These are phyloP conservation scores for Rutstroemia sp. DNA, from an alignment of 2,329 filamentous ascomycete genomes.

Conservation along the genomic window DNA sequence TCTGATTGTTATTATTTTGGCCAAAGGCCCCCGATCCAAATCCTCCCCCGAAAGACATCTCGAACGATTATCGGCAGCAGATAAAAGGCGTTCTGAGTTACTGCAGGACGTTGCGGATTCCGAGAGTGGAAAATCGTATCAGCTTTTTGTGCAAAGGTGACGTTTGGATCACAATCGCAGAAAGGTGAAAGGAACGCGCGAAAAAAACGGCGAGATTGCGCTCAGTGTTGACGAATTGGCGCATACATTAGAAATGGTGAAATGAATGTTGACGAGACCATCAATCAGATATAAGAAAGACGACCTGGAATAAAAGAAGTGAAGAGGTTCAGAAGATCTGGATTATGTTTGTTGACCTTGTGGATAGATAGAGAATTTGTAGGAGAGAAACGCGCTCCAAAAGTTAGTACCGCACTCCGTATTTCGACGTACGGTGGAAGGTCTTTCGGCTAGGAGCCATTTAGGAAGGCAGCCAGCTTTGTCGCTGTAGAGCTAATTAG, in stretches of 20 bases:
- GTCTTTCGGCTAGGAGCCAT: slow-evolving; percentile 3
- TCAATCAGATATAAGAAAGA: slow-evolving; percentile 6
- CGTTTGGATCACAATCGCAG: slow-evolving; percentile 20
- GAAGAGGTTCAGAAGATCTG: slow-evolving; percentile 11
- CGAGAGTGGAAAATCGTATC: slow-evolving; percentile 10
- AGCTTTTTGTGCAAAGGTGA: slow-evolving; percentile 13
- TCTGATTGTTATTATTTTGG: slow-evolving; percentile 42
- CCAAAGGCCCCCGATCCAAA: slow-evolving; percentile 48
- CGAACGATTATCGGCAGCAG: slow-evolving; percentile 12
- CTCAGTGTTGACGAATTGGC: slow-evolving; percentile 19
- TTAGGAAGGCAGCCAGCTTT: neutral
- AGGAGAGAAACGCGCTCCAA: slow-evolving; percentile 1
- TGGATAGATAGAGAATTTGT: slow-evolving; percentile 11
- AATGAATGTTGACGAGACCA: slow-evolving; percentile 16
- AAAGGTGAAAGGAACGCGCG: slow-evolving; percentile 21
- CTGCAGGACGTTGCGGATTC: slow-evolving; percentile 7
- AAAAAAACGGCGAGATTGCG: slow-evolving; percentile 19
- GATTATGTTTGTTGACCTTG: slow-evolving; percentile 5
- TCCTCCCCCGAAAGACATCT: slow-evolving; percentile 30
- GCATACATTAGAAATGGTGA: slow-evolving; percentile 26
- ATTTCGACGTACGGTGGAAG: no score
- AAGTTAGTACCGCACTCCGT: no score
- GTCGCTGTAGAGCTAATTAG: no score
- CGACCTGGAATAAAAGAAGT: slow-evolving; percentile 9
- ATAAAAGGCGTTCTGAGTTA: slow-evolving; percentile 1